Evolutionary conservation across 495 filamentous ascomycete genomes (phyloP).

Genomic region (Umbilicaria muhlenbergii): DNA sequence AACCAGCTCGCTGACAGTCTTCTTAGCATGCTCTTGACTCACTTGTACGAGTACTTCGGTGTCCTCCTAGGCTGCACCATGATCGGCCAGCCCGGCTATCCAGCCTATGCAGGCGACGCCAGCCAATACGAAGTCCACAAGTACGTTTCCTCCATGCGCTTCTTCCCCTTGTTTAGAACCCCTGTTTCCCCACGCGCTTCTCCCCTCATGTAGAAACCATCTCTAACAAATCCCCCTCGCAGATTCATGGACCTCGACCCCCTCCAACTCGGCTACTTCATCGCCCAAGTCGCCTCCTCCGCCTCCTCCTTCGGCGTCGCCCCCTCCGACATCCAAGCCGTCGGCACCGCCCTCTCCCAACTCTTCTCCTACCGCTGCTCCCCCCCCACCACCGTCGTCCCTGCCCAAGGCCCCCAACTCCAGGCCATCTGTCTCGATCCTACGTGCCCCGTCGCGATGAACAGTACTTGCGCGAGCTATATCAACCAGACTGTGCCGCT

Average conservation of each 20-base stretch:
- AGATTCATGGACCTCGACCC: constrained; percentile 36
- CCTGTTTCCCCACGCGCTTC: not conserved
- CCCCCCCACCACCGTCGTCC: constrained; percentile 16
- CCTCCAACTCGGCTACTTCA: constrained; percentile 34
- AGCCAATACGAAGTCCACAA: constrained; percentile 35
- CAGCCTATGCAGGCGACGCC: constrained; percentile 24
- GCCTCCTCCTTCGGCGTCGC: constrained; percentile 37
- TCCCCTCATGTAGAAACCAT: not conserved
- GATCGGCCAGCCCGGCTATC: constrained; percentile 25
- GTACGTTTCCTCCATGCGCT: constrained; percentile 7
- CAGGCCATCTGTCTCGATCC: constrained; percentile 27
- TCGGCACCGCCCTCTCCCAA: constrained; percentile 23
- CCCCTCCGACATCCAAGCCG: constrained; percentile 19
- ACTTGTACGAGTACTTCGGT: constrained; percentile 41
- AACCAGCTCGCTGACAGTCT: not conserved
- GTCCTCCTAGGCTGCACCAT: constrained; percentile 31
- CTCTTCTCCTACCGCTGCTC: constrained; percentile 31
- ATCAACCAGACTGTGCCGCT: not conserved
- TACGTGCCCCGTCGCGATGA: constrained; percentile 21
- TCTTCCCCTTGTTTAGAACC: no score
- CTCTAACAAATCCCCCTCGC: not conserved
- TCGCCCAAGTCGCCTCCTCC: constrained; percentile 33
- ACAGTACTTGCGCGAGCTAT: constrained; percentile 9
- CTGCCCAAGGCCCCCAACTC: constrained; percentile 21
- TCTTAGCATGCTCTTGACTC: constrained; percentile 32